Evolutionary conservation across 1,139 yeast species (phyloP), one percentile per base, ranked within the genome.

Genomic region (Spencermartinsiella ligniputridi): DNA sequence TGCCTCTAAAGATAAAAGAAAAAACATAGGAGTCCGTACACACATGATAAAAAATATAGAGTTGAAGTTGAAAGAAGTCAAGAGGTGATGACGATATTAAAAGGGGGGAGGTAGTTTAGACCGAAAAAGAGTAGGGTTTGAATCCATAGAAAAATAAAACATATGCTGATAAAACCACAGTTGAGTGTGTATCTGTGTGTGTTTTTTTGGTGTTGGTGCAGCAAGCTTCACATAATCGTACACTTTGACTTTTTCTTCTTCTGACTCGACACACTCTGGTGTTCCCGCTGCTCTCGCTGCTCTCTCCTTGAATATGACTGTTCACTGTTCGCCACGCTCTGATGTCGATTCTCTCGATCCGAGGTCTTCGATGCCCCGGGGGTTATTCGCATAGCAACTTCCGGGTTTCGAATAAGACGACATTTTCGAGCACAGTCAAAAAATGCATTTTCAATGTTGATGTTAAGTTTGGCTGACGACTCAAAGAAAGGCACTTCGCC

Each of bases 371-470:
- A 6, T 8, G 36, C 18, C 36, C 12, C 19, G 8, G 6, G 6
- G 36, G 20, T 33, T 6, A 33, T 17, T n/a, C 13, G 11, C 12
- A n/a, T 20, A 22, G 40, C 32, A 6, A 33, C 20, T 11, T 42
- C 42, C 12, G 57, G 57, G 41, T 54, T 52, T 35, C 64, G 53
- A 18, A 57, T 49, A 35, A 55, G 52, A 20, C 65, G 83, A 50
- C 90, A 88, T 56, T 85, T 94, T 64, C 96, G 76, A 5, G 92
- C 97, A 40, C 92, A 83, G 55, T 86, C 94, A 52, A 86, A 73
- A 61, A 92, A 92, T 2, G 96, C 95, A 57, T 84, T 92, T 57
- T 85, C 95, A 39, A 90, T 95, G 61, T 92, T 90, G 47, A 89
- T 81, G 63, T 87, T 85, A 55, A 85, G 79, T 76, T 89, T 84